These are phyloP conservation scores for Penicillium ucsense DNA, from an alignment of 495 filamentous ascomycete species.

Conservation along the genomic window DNA sequence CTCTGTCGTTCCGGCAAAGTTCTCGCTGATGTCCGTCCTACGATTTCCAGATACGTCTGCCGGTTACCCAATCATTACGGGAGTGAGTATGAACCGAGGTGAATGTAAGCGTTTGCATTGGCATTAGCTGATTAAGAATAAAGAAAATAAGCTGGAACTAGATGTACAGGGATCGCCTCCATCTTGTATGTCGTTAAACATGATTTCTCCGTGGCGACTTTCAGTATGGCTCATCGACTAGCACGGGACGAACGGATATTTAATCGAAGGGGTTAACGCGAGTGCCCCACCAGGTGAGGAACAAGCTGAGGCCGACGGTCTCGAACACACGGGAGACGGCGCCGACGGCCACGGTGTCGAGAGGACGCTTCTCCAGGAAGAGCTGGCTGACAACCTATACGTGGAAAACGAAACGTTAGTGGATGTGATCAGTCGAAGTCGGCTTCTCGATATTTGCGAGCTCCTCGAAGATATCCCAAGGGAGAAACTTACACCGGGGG, in stretches of 20 bases:
- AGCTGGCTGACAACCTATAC: slow-evolving; percentile 73
- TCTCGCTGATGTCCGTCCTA: too few relatives aligned
- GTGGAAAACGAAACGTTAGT: not conserved
- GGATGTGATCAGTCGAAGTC: not conserved
- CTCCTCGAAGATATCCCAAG: not conserved
- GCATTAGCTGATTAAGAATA: not conserved
- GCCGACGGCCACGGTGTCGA: slow-evolving; percentile 82
- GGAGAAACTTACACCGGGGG: slow-evolving; percentile 65
- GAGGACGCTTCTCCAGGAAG: slow-evolving; percentile 80
- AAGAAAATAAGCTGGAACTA: not conserved
- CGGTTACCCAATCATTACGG: too few relatives aligned
- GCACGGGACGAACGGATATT: slow-evolving; percentile 1
- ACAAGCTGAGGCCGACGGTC: slow-evolving; percentile 82
- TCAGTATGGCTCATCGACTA: not conserved
- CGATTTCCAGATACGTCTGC: too few relatives aligned
- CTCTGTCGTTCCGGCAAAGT: too few relatives aligned
- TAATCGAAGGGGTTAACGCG: slow-evolving; percentile 75
- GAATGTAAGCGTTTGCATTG: not conserved
- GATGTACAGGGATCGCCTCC: slow-evolving; percentile 1
- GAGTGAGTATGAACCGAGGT: too few relatives aligned
- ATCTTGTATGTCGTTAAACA: not conserved
- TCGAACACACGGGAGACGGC: slow-evolving; percentile 76
- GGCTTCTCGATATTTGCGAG: not conserved
- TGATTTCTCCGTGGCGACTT: not conserved
- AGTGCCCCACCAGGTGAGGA: slow-evolving; percentile 97